A percentile compares a stretch with the other conserved stretches of the same genome.
These are phyloP conservation scores for Phytophthora cajani DNA, from an alignment of 352 stramenopile species.

Conservation along the genomic window DNA sequence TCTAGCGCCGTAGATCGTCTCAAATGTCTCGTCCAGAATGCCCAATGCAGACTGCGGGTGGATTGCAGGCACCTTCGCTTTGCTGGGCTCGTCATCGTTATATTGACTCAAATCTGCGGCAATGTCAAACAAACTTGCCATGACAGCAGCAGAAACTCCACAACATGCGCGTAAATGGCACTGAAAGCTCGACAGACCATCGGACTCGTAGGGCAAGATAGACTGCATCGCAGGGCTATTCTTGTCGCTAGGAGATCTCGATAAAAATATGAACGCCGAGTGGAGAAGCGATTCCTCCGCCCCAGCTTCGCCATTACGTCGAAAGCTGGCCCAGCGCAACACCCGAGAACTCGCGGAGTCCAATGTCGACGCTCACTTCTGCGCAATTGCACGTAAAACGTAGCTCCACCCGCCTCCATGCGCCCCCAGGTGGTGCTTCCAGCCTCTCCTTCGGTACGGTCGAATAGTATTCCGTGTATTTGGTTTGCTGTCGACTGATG, in stretches of 20 bases:
- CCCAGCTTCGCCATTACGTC: not conserved
- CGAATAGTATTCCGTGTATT: not conserved
- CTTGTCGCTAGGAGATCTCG: not conserved
- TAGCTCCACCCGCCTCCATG: slow-evolving; percentile 79
- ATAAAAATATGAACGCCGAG: slow-evolving; percentile 16
- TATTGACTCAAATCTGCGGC: slow-evolving; percentile 61
- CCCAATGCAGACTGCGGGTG: slow-evolving; percentile 39
- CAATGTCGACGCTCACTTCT: slow-evolving; percentile 83
- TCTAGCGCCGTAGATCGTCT: slow-evolving; percentile 48
- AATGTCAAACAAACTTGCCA: slow-evolving; percentile 72
- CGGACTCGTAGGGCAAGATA: not conserved
- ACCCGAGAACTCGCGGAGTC: not conserved
- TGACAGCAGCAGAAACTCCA: slow-evolving; percentile 18
- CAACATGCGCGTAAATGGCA: slow-evolving; percentile 4
- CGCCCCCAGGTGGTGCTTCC: slow-evolving; percentile 66
- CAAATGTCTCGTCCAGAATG: slow-evolving; percentile 61
- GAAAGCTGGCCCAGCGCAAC: slow-evolving; percentile 2
- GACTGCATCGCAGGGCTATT: slow-evolving; percentile 12
- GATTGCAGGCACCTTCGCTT: not conserved
- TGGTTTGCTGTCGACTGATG: slow-evolving; percentile 6
- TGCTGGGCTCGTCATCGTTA: slow-evolving; percentile 1
- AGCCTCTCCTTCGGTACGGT: slow-evolving; percentile 73
- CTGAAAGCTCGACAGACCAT: slow-evolving; percentile 2
- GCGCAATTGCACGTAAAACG: slow-evolving; percentile 77
- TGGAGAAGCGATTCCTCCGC: not conserved